These are phyloP conservation scores for Nemania sp. DNA, from an alignment of 2,329 filamentous ascomycete genomes.

Conservation along the genomic window DNA sequence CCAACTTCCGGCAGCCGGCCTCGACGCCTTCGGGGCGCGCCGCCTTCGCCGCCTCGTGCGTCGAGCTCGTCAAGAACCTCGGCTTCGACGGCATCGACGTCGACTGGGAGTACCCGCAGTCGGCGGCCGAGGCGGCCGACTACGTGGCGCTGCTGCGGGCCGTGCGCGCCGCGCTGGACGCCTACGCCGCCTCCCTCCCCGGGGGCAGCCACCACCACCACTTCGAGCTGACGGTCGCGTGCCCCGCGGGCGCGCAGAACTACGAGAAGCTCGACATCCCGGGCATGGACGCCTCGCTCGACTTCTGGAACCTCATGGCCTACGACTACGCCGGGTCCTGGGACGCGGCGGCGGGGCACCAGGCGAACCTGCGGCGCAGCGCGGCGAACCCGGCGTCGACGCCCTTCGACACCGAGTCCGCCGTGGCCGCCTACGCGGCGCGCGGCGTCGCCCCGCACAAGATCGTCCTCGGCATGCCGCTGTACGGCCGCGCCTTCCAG, in stretches of 20 bases:
- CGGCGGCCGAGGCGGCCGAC: slow-evolving; percentile 57
- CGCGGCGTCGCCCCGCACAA: slow-evolving; percentile 68
- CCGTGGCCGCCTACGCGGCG: slow-evolving; percentile 70
- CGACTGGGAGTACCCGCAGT: slow-evolving; percentile 70
- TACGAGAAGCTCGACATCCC: slow-evolving; percentile 65
- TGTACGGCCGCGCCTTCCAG: slow-evolving; percentile 87
- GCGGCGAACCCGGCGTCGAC: slow-evolving; percentile 64
- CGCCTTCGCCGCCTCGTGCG: slow-evolving; percentile 73
- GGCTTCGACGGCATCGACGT: slow-evolving; percentile 77
- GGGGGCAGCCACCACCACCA: slow-evolving; percentile 40
- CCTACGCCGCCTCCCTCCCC: slow-evolving; percentile 47
- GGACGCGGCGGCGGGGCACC: slow-evolving; percentile 73
- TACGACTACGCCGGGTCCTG: slow-evolving; percentile 89
- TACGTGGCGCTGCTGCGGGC: slow-evolving; percentile 63
- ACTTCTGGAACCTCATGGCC: slow-evolving; percentile 84
- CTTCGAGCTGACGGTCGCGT: slow-evolving; percentile 69
- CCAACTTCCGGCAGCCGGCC: slow-evolving; percentile 78
- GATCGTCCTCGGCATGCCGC: slow-evolving; percentile 86
- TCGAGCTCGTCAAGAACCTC: slow-evolving; percentile 76
- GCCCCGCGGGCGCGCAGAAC: slow-evolving; percentile 65
- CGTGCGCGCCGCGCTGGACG: slow-evolving; percentile 62
- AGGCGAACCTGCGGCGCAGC: slow-evolving; percentile 75
- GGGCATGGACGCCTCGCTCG: slow-evolving; percentile 67
- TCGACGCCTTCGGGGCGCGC: slow-evolving; percentile 71
- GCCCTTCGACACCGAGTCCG: slow-evolving; percentile 75